Percentiles rank a stretch among this genome's conserved stretches.
These are phyloP conservation scores for Boletus pseudo-olivaceus DNA, from an alignment of 768 basidiomycete genomes.

Conservation along the genomic window DNA sequence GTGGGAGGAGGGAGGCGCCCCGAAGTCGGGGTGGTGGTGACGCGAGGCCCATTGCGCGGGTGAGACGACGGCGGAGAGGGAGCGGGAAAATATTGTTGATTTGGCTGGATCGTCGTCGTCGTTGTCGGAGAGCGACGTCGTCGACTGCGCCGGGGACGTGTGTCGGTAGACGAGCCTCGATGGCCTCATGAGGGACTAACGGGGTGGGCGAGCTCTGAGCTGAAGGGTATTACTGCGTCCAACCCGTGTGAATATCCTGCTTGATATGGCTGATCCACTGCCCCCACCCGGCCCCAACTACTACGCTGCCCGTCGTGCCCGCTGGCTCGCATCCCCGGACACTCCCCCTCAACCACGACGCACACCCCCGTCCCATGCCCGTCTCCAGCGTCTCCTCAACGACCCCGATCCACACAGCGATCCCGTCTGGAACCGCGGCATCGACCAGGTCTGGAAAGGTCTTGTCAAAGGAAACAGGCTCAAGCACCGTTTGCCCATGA, in stretches of 20 bases:
- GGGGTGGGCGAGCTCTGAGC: background rate
- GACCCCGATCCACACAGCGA: conserved; percentile 48
- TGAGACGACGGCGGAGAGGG: conserved; percentile 41
- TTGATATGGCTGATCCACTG: conserved; percentile 32
- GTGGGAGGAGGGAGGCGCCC: conserved; percentile 29
- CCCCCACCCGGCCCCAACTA: conserved; percentile 63
- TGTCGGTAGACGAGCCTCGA: conserved; percentile 35
- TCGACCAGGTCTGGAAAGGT: conserved; percentile 62
- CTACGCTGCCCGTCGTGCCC: conserved; percentile 57
- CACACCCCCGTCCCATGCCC: conserved; percentile 39
- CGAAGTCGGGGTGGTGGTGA: conserved; percentile 33
- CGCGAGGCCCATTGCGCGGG: conserved; percentile 64
- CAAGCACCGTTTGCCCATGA: conserved; percentile 59
- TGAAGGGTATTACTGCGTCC: background rate
- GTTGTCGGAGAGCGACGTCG: conserved; percentile 75
- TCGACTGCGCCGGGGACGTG: conserved; percentile 61
- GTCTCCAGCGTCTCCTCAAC: conserved; percentile 50
- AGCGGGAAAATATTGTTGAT: conserved; percentile 38
- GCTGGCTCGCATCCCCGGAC: conserved; percentile 49
- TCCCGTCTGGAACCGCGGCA: conserved; percentile 51
- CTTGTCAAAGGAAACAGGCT: conserved; percentile 57
- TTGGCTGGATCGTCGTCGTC: conserved; percentile 62
- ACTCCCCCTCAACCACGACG: conserved; percentile 23
- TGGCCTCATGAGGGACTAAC: conserved; percentile 22
- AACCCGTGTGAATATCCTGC: conserved; percentile 19